phyloP scores from a whole-genome alignment of 768 basidiomycete species.

The Trametes cingulata region DNA sequence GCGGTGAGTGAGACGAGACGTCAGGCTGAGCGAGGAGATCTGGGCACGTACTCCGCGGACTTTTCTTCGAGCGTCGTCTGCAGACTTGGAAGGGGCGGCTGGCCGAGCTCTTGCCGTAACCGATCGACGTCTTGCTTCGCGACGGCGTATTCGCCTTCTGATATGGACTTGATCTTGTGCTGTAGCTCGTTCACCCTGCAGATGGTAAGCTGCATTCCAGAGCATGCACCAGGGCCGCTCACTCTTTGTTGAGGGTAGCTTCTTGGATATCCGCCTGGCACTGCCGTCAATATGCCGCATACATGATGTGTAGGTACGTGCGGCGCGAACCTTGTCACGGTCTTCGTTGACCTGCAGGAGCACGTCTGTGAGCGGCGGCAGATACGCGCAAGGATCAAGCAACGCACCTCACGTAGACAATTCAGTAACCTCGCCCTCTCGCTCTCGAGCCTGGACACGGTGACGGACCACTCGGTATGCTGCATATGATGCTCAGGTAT shows the following conservation, averaged over 20 bases:
- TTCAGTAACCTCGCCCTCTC: conserved; percentile 70
- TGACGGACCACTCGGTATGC: not conserved
- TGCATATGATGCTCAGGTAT: not conserved
- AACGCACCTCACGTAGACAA: conserved; percentile 65
- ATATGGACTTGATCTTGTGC: conserved; percentile 61
- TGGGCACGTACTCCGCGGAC: conserved; percentile 47
- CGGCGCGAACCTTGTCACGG: conserved; percentile 59
- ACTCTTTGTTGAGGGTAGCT: conserved; percentile 70
- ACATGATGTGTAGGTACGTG: conserved; percentile 5
- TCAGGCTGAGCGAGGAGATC: not conserved
- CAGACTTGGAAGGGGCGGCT: conserved; percentile 68
- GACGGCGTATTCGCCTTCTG: conserved; percentile 73
- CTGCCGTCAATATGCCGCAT: not conserved
- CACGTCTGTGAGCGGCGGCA: conserved; percentile 5
- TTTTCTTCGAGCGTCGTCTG: conserved; percentile 77
- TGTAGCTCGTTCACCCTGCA: conserved; percentile 66
- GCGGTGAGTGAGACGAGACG: not conserved
- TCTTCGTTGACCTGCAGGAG: conserved; percentile 70
- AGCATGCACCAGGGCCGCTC: conserved; percentile 26
- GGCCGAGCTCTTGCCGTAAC: conserved; percentile 74
- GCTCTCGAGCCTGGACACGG: conserved; percentile 61
- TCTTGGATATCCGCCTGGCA: conserved; percentile 68
- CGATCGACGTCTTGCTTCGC: conserved; percentile 79
- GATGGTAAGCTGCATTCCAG: not conserved
- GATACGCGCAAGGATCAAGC: conserved; percentile 3